Evolutionary conservation across 768 basidiomycete species (phyloP).

Genomic region (Suillus luteus): DNA sequence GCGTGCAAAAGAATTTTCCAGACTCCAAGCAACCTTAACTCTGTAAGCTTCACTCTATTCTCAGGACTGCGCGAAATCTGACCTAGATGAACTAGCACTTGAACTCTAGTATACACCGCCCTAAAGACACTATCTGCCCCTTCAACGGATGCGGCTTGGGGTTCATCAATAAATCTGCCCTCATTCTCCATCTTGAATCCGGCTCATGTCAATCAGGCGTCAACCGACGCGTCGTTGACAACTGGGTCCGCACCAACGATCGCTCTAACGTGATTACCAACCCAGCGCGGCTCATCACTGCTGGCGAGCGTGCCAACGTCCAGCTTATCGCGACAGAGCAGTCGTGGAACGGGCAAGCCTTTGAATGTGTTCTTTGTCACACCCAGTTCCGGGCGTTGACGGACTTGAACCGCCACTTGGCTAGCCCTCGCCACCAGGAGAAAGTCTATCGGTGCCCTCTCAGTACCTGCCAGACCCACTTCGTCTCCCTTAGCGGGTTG

Average conservation of each 20-base stretch:
- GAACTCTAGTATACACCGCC: slow-evolving; percentile 52
- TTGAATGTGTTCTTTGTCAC: slow-evolving; percentile 70
- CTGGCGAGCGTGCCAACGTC: slow-evolving; percentile 13
- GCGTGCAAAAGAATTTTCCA: slow-evolving; percentile 47
- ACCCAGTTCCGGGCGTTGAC: slow-evolving; percentile 39
- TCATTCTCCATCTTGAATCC: slow-evolving; percentile 64
- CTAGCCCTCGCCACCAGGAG: slow-evolving; percentile 59
- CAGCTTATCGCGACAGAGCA: slow-evolving; percentile 35
- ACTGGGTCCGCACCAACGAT: slow-evolving; percentile 46
- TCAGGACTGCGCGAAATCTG: not conserved
- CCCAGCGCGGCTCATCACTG: slow-evolving; percentile 50
- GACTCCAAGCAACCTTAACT: slow-evolving; percentile 20
- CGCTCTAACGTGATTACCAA: slow-evolving; percentile 53
- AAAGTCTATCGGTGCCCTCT: slow-evolving; percentile 58
- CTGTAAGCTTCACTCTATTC: slow-evolving; percentile 13
- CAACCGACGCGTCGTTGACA: slow-evolving; percentile 37
- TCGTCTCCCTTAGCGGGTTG: slow-evolving; percentile 56
- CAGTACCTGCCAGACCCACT: slow-evolving; percentile 42
- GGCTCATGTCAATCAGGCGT: slow-evolving; percentile 57
- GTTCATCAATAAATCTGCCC: slow-evolving; percentile 56
- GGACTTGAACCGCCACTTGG: slow-evolving; percentile 61
- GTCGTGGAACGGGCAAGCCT: slow-evolving; percentile 46
- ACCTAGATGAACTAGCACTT: slow-evolving; percentile 42
- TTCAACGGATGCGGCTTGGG: slow-evolving; percentile 43
- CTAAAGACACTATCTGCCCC: slow-evolving; percentile 39